Base-by-base conservation (phyloP, 495 filamentous ascomycete genomes). In the Lophiostoma macrostomum region DNA sequence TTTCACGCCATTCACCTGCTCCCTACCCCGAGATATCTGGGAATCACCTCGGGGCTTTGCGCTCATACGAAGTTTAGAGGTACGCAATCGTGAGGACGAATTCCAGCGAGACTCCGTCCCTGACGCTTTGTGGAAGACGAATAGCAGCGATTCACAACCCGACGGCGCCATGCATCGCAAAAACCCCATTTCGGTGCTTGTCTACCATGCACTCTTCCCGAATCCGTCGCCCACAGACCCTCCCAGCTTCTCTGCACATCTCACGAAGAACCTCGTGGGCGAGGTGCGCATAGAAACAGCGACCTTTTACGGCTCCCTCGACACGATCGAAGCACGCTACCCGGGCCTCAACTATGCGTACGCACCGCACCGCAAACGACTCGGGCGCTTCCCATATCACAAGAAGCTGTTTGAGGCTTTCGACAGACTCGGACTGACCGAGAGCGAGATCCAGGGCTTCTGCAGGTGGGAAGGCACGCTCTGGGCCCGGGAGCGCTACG, bases 391-490 rank as follows among this genome's bases (percentile, higher is more conserved):
- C 73, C 77, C 76, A 1, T 89, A 85, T 80, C 90, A 96, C 68
- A 81, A 81, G 50, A 77, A 79, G 58, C 77, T 96, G 0, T 95
- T 96, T 70, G 79, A 81, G 29, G 85, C 83, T 30, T 94, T 96
- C 59, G 88, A 96, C 61, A 75, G 74, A 32, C 76, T 96, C 16
- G 74, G 80, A 30, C 70, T 95, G n/a, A 93, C 90, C 0, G 71
- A 79, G 30, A 70, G 74, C 41, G 90, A 96, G 63, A 94, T 96
- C 55, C 73, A 78, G 1, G 78, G 74, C 11, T 72, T 96, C 52
- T 95, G 90, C 55, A 86, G 86, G 62, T 96, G 90, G 90, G 88
- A 95, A 66, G 90, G 90, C n/a, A 95, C 90, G 43, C 85, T 86
- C 59, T 94, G 85, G 75, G 90, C 90, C 24, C 85, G 89, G 52